A percentile compares a stretch with the other conserved stretches of the same genome.
Conservation (phyloP, 371 early-diverging fungal genomes). For the Mortierella sp. region DNA sequence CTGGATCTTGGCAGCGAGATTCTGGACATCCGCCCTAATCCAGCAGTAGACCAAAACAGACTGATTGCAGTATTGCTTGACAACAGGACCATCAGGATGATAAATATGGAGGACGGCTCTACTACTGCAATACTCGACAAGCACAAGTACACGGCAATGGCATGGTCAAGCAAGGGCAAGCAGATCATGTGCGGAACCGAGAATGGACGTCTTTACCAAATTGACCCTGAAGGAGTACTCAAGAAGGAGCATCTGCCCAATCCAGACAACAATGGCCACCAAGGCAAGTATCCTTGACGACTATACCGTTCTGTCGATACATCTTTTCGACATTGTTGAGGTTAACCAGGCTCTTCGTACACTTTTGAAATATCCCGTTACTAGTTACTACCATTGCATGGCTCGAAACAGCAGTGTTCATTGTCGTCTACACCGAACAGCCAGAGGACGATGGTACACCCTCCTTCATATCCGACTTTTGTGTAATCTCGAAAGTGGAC, state of each 20-base stretch:
- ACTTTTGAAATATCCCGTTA: neutral
- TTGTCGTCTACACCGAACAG: constrained; percentile 39
- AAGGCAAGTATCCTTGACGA: constrained; percentile 20
- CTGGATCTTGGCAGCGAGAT: constrained; percentile 28
- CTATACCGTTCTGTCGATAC: neutral
- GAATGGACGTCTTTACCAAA: constrained; percentile 36
- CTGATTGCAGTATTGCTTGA: constrained; percentile 39
- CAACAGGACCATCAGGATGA: constrained; percentile 21
- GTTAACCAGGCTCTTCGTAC: neutral
- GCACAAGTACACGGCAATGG: constrained; percentile 47
- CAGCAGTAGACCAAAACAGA: constrained; percentile 27
- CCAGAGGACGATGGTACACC: constrained; percentile 22
- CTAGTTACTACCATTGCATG: constrained; percentile 42
- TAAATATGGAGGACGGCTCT: constrained; percentile 23
- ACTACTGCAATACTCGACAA: constrained; percentile 22
- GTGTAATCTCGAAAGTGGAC: constrained; percentile 45
- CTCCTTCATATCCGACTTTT: constrained; percentile 22
- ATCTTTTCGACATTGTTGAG: neutral
- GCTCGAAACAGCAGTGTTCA: constrained; percentile 46
- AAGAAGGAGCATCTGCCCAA: constrained; percentile 50
- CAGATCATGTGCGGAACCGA: constrained; percentile 57
- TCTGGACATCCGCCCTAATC: constrained; percentile 47
- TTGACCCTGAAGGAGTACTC: constrained; percentile 36
- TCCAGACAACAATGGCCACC: constrained; percentile 19
- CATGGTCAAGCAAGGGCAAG: constrained; percentile 54